These are phyloP conservation scores for Endocalyx cinctus DNA, from an alignment of 2,329 filamentous ascomycete species.

Conservation along the genomic window DNA sequence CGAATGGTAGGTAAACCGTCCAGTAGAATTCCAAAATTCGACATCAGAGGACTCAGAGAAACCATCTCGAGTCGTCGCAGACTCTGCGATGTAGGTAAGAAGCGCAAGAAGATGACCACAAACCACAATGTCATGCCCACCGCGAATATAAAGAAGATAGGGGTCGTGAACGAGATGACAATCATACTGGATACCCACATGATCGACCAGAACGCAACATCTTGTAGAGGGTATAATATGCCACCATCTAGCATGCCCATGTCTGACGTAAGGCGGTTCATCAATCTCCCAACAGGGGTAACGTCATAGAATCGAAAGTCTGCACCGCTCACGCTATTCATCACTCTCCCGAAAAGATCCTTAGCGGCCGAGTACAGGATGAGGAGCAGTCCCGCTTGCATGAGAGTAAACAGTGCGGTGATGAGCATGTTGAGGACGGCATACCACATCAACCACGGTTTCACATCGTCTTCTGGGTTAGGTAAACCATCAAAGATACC, in stretches of 20 bases:
- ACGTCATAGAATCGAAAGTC: conserved; percentile 90
- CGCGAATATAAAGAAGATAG: conserved; percentile 70
- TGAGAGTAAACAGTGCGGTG: conserved; percentile 54
- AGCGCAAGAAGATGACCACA: conserved; percentile 68
- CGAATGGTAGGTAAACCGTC: conserved; percentile 84
- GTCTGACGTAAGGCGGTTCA: conserved; percentile 88
- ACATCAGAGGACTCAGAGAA: conserved; percentile 81
- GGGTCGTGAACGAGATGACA: conserved; percentile 76
- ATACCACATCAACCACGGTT: conserved; percentile 71
- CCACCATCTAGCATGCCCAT: conserved; percentile 86
- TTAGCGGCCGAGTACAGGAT: conserved; percentile 77
- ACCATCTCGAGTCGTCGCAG: conserved; percentile 84
- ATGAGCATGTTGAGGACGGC: conserved; percentile 59
- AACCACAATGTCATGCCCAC: conserved; percentile 63
- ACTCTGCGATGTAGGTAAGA: conserved; percentile 78
- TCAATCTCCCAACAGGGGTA: conserved; percentile 81
- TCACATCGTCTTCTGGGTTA: conserved; percentile 60
- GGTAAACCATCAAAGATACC: conserved; percentile 52
- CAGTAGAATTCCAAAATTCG: conserved; percentile 84
- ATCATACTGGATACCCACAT: conserved; percentile 68
- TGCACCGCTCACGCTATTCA: conserved; percentile 69
- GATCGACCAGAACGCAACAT: conserved; percentile 65
- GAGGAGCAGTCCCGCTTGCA: conserved; percentile 65
- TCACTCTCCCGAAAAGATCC: conserved; percentile 66
- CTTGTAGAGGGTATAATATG: conserved; percentile 70